Percentiles rank a stretch among this genome's conserved stretches.
phyloP scores from a whole-genome alignment of 371 early-diverging fungal genomes.

The Choanephora cucurbitarum region DNA sequence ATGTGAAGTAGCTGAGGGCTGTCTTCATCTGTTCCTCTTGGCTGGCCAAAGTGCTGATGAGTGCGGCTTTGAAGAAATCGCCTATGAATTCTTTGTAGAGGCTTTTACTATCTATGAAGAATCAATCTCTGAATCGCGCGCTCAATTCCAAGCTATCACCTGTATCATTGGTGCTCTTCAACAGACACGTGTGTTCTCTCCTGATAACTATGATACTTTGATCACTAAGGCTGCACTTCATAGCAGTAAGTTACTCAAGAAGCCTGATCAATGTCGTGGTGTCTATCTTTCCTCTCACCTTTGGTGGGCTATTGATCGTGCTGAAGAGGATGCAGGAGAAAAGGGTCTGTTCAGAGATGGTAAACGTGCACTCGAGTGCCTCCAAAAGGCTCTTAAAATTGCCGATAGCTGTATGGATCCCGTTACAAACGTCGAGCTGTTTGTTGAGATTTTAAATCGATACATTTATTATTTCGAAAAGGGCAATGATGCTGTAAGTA shows the following conservation, averaged over 20 bases:
- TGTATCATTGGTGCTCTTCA: constrained; percentile 82
- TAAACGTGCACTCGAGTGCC: constrained; percentile 77
- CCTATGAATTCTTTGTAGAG: constrained; percentile 92
- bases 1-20: constrained; percentile 70
- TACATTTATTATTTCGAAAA: constrained; percentile 88
- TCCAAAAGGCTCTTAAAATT: constrained; percentile 88
- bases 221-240: constrained; percentile 85
- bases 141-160: constrained; percentile 83
- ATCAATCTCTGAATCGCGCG: constrained; percentile 81
- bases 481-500: constrained; percentile 73
- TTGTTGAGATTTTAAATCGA: constrained; percentile 89
- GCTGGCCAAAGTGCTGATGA: constrained; percentile 83
- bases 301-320: constrained; percentile 77
- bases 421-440: constrained; percentile 78
- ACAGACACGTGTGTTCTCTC: constrained; percentile 71
- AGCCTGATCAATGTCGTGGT: constrained; percentile 90
- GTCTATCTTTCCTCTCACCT: constrained; percentile 78
- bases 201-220: constrained; percentile 90
- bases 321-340: constrained; percentile 32
- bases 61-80: constrained; percentile 80
- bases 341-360: constrained; percentile 69
- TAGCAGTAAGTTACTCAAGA: constrained; percentile 82
- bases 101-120: constrained; percentile 93
- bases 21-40: constrained; percentile 76
- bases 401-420: constrained; percentile 91